Base-by-base conservation (phyloP, 2,329 filamentous ascomycete species). In the Ilyonectria mors-panacis region DNA sequence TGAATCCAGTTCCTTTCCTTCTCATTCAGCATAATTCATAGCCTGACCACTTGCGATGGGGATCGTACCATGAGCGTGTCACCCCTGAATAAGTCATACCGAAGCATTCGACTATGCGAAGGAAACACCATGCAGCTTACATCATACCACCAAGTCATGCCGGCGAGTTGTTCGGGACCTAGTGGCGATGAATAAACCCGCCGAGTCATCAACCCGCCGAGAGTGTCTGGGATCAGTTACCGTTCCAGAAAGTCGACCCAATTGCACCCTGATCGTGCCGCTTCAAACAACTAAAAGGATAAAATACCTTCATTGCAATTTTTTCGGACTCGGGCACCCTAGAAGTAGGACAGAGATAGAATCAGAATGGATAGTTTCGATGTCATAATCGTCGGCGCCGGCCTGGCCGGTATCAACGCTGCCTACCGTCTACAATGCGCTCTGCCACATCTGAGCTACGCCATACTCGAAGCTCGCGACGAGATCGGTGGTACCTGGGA, bases 401-500 rank as follows among this genome's bases (percentile, higher is more conserved):
- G 92, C 19, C 88, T 94, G 63, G 91, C 91, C 15, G 92, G 92
- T 60, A 91, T 94, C 81, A 93, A 94, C 73, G 84, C 89, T 19
- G 92, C 87, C 10, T 94, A 94, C 73, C 88, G 90, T 19, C 71
- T 93, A 2, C 89, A 93, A 72, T 82, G 83, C 2, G 78, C 85
- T 5, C 21, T 58, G 42, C 75, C 77, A 0, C 76, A 82, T 45
- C 81, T 84, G 47, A 86, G 79, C 3, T 94, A 92, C 76, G 84
- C 86, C 13, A 87, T 95, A 42, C 84, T 94, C 21, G 93, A 95
- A 78, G 85, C 84, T 4, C 89, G 93, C 42, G 82, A 85, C 58
- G 81, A 83, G 35, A 83, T 94, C 9, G 93, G 93, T 2, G 93
- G 93, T 1, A 95, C 93, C 1, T 94, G 93, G 93, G 89, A 91